Evolutionary conservation across 768 basidiomycete species (phyloP).

Genomic region (Tulasnella sp.): DNA sequence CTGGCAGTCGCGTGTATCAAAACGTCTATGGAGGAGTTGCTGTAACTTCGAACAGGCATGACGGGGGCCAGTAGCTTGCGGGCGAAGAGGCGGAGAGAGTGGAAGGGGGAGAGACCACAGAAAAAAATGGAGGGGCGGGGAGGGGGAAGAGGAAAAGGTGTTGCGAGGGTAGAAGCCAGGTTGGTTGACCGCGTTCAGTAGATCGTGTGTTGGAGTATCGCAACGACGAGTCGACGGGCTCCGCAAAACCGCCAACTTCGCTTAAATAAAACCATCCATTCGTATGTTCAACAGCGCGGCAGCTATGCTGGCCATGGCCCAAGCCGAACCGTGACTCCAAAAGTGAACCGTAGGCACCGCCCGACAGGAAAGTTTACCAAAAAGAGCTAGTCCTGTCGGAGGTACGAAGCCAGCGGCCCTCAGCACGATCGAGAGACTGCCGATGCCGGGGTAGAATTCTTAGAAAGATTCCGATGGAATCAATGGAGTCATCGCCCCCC

Average conservation of each 20-base stretch:
- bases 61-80: not conserved
- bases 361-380: not conserved
- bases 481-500: not conserved
- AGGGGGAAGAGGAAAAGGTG: slow-evolving; percentile 7
- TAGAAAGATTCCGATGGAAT: not conserved
- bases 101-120: not conserved
- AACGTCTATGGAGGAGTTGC: slow-evolving; percentile 6
- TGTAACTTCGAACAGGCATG: slow-evolving; percentile 10
- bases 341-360: not conserved
- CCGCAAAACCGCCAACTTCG: not conserved
- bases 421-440: not conserved
- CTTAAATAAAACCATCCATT: not conserved
- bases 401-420: not conserved
- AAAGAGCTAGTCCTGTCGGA: not conserved
- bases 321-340: not conserved
- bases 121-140: not conserved
- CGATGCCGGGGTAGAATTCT: not conserved
- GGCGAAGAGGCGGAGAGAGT: slow-evolving; percentile 12
- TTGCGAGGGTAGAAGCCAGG: slow-evolving; percentile 5
- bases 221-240: not conserved
- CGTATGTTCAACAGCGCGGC: not conserved
- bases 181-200: not conserved
- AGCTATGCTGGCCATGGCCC: not conserved
- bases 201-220: not conserved
- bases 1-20: slow-evolving; percentile 41